Evolutionary conservation across 345 rosid genomes (phyloP), one percentile per base, ranked within the genome.

Genomic region (Salix caprea): DNA sequence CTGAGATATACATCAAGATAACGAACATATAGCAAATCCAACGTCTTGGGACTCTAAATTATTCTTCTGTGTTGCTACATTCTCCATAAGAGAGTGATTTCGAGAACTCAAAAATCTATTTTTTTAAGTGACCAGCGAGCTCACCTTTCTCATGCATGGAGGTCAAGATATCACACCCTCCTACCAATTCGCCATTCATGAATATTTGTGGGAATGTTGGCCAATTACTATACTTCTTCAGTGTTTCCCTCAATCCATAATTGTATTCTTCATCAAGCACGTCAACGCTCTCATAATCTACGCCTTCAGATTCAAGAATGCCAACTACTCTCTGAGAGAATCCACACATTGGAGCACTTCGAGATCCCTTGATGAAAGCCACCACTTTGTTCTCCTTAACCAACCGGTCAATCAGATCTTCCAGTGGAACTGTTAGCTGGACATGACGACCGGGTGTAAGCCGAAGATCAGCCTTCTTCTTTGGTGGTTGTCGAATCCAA

Each of bases 301-400:
- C 83, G n/a, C 96, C 94, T 83, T 89, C 84, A 21, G 87, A 89
- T 76, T 95, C 98, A 26, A 93, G 97, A 73, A 91, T 93, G 68
- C 89, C 91, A 2, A 93, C 62, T 10, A 93, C 96, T 83, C 90
- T 90, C 76, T 93, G 98, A 4, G 99, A 93, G 85, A 95, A 95
- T 77, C 99, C 99, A 73, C 99, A 91, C 76, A 80, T 24, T 2
- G 98, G 99, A 39, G 99, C 94, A 76, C 90, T 84, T 86, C 98
- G 88, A 1, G 99, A 90, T 64, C 99, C 99, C 80, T 95, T 91
- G 6, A 93, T 91, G 70, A 95, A 95, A 19, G 97, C 97, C 52
- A 95, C 98, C 75, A 93, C 97, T 82, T 84, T 91, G 84, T 87
- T 92, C 86, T 91, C 96, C 83, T 93, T 93, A 44, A 95, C 97